A percentile compares a stretch with the other conserved stretches of the same genome.
Conservation (phyloP, 176 grass and related monocot genomes). For the Ananas comosus region DNA sequence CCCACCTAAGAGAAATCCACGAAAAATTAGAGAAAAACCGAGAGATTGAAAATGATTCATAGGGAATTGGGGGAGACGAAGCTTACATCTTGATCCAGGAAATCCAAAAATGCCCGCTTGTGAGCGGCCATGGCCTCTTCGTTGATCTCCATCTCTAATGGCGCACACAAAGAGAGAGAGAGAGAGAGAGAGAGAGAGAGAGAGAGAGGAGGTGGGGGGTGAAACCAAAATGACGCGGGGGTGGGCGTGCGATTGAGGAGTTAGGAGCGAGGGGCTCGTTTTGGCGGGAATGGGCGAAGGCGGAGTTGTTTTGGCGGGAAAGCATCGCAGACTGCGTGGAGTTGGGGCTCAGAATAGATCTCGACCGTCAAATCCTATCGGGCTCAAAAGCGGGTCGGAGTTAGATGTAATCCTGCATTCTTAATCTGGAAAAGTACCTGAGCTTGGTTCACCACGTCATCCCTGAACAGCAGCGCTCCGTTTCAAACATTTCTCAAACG, state of each 20-base stretch:
- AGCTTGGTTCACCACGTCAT: no score
- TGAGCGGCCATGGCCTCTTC: constrained; percentile 91
- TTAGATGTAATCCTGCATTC: neutral
- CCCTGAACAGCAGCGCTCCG: no score
- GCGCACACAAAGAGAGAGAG: constrained; percentile 1
- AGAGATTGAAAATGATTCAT: neutral
- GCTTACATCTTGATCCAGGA: constrained; percentile 82
- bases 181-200: neutral
- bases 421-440: no score
- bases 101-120: constrained; percentile 76
- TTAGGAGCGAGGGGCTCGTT: constrained; percentile 7
- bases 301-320: constrained; percentile 31
- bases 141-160: constrained; percentile 79
- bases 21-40: constrained; percentile 14
- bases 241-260: constrained; percentile 3
- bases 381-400: neutral
- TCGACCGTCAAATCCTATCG: neutral
- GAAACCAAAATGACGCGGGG: neutral
- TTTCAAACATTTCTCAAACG: no score
- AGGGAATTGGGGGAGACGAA: neutral
- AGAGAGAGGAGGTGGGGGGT: neutral
- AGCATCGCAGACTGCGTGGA: neutral
- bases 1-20: constrained; percentile 34
- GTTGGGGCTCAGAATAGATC: neutral
- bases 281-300: neutral